phyloP scores from a whole-genome alignment of 306 rosid species.

The Nissolia schottii region DNA sequence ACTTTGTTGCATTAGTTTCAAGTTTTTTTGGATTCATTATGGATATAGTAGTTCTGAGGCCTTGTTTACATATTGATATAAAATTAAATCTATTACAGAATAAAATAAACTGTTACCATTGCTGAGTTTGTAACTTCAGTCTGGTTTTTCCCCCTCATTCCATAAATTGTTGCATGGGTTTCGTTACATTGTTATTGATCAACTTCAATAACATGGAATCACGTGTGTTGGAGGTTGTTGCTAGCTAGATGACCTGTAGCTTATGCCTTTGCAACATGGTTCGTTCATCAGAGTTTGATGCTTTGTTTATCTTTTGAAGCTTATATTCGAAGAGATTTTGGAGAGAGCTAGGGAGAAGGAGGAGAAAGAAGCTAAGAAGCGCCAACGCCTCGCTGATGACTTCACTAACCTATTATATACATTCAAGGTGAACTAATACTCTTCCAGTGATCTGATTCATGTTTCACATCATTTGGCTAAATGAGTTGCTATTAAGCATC shows the following conservation, averaged over 20 bases:
- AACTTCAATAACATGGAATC: neutral
- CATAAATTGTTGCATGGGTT: neutral
- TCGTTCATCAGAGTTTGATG: conserved; percentile 20
- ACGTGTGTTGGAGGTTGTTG: neutral
- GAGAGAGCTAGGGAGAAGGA: conserved; percentile 94
- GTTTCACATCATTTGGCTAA: conserved; percentile 11
- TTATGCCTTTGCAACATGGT: conserved; percentile 5
- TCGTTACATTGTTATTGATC: neutral
- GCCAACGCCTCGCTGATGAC: conserved; percentile 91
- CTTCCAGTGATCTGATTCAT: neutral
- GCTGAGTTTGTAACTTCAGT: neutral
- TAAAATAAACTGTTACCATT: neutral
- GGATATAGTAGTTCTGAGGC: neutral
- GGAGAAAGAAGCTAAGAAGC: conserved; percentile 98
- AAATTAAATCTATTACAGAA: neutral
- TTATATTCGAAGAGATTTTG: conserved; percentile 72
- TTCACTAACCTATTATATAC: conserved; percentile 67
- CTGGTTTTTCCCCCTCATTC: conserved; percentile 5
- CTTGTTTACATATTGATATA: neutral
- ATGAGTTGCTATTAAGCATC: conserved; percentile 12
- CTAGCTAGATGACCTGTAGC: neutral
- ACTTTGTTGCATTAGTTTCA: neutral
- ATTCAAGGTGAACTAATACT: conserved; percentile 53
- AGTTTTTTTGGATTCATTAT: conserved; percentile 6
- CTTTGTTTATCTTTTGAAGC: conserved; percentile 43